Evolutionary conservation across 2,329 filamentous ascomycete species (phyloP).

Genomic region (Fusarium marasasianum): DNA sequence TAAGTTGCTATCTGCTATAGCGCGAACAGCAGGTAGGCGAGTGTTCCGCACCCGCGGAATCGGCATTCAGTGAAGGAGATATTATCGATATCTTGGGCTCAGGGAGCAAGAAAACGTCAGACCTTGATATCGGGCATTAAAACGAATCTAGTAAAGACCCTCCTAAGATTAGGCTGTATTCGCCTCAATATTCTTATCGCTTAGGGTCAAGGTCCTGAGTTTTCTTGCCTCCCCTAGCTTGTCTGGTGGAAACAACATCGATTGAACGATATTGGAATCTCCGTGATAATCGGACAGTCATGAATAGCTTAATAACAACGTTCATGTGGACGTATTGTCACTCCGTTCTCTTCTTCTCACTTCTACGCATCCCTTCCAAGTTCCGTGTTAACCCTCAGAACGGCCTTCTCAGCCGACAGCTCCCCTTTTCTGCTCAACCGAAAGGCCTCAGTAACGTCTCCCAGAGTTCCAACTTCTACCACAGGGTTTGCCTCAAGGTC

Average conservation of each 20-base stretch:
- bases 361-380: neutral
- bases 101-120: neutral
- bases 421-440: neutral
- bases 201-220: neutral
- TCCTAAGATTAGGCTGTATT: neutral
- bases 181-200: neutral
- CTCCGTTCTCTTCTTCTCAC: neutral
- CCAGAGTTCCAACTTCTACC: neutral
- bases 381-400: neutral
- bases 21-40: neutral
- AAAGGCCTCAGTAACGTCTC: neutral
- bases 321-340: neutral
- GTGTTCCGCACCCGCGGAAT: neutral
- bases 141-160: neutral
- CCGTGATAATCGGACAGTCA: neutral
- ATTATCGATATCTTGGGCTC: neutral
- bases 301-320: neutral
- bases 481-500: neutral
- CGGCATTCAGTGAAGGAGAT: neutral
- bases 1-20: neutral
- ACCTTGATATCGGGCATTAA: neutral
- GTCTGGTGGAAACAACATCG: neutral
- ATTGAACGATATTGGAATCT: neutral
- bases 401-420: constrained; percentile 6
- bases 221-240: neutral